phyloP scores from a whole-genome alignment of 805 yeast species.

The Candida golubevii region DNA sequence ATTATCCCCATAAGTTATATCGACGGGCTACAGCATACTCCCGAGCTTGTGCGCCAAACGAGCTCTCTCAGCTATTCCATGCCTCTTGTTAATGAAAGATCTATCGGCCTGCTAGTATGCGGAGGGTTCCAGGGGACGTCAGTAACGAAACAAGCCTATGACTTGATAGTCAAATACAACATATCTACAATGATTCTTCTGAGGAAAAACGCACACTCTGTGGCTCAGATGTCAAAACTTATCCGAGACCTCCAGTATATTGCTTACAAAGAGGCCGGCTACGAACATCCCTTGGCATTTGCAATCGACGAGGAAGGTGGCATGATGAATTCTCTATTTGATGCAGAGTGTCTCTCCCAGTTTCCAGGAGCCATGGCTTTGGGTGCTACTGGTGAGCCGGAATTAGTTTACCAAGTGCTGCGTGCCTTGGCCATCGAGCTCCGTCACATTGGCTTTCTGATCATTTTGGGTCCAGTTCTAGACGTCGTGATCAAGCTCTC shows the following conservation, averaged over 20 bases:
- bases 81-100: constrained; percentile 5
- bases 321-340: constrained; percentile 55
- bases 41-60: no score
- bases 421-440: constrained; percentile 53
- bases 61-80: neutral
- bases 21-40: no score
- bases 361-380: constrained; percentile 66
- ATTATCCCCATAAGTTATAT: no score
- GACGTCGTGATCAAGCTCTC: constrained; percentile 56
- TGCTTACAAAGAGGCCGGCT: constrained; percentile 46
- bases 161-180: constrained; percentile 46
- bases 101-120: constrained; percentile 49
- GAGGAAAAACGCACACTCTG: constrained; percentile 47
- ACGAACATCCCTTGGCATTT: constrained; percentile 49
- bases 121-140: constrained; percentile 57
- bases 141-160: constrained; percentile 50
- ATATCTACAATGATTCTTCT: constrained; percentile 51
- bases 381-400: constrained; percentile 49
- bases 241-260: constrained; percentile 51
- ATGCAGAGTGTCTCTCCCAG: constrained; percentile 47
- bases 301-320: constrained; percentile 65
- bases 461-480: constrained; percentile 57
- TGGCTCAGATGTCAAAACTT: constrained; percentile 44
- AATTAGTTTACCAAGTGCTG: constrained; percentile 47
- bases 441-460: constrained; percentile 50